A percentile compares a stretch with the other conserved stretches of the same genome.
Conservation (phyloP, 192 early-diverging fungal genomes). For the Cetraspora pellucida region DNA sequence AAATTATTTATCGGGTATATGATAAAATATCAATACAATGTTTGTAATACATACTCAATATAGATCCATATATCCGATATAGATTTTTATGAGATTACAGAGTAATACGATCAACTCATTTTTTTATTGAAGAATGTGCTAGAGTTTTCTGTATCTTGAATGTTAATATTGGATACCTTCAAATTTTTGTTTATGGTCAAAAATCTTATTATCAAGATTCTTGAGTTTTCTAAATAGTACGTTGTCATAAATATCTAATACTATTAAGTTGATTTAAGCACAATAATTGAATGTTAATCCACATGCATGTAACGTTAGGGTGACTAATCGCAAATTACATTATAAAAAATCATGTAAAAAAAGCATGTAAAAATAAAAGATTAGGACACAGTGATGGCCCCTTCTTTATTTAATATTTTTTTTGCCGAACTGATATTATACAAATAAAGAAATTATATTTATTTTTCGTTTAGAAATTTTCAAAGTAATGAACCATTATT, state of each 20-base stretch:
- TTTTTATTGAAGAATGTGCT: neutral
- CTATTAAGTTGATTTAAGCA: neutral
- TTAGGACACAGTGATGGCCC: no score
- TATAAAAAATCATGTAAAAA: no score
- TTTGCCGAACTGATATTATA: no score
- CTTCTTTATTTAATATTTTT: no score
- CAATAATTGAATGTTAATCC: no score
- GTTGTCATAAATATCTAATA: constrained; percentile 2
- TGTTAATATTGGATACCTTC: neutral
- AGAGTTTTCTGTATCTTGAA: neutral
- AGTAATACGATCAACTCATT: neutral
- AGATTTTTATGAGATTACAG: neutral
- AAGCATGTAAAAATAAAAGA: no score
- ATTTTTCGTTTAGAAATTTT: no score
- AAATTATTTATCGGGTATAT: neutral
- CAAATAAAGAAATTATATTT: no score
- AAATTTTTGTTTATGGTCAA: neutral
- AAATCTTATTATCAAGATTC: constrained; percentile 17
- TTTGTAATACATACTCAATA: neutral
- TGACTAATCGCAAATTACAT: no score
- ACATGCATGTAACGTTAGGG: no score
- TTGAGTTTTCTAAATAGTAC: neutral
- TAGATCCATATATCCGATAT: neutral
- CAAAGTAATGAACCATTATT: no score
- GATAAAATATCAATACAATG: neutral